A percentile compares a stretch with the other conserved stretches of the same genome.
These are phyloP conservation scores for Rhizopogon sp. DNA, from an alignment of 768 basidiomycete genomes.

Conservation along the genomic window DNA sequence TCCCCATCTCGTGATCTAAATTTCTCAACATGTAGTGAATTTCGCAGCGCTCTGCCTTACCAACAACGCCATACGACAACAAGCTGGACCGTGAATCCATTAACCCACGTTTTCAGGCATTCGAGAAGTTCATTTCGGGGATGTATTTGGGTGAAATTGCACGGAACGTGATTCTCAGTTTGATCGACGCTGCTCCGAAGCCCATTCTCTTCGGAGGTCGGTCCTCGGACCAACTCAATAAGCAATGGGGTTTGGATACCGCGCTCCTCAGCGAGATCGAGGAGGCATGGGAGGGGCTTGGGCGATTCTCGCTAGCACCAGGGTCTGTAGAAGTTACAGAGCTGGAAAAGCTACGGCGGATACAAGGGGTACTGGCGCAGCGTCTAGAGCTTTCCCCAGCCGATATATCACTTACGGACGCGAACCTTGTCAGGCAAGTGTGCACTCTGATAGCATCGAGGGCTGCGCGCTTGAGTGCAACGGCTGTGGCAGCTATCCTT, in stretches of 20 bases:
- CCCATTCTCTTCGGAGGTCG: conserved; percentile 78
- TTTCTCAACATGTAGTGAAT: not conserved
- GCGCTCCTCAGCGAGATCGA: conserved; percentile 87
- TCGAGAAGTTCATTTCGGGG: conserved; percentile 97
- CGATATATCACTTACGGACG: conserved; percentile 54
- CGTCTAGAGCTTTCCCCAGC: conserved; percentile 38
- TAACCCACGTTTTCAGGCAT: conserved; percentile 89
- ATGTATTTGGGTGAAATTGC: conserved; percentile 98
- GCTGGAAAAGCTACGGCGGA: conserved; percentile 40
- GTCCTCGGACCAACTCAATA: conserved; percentile 68
- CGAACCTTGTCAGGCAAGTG: conserved; percentile 80
- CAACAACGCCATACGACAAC: conserved; percentile 87
- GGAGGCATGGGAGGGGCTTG: conserved; percentile 59
- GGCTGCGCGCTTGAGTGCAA: conserved; percentile 79
- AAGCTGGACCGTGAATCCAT: conserved; percentile 90
- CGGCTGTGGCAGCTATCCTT: conserved; percentile 82
- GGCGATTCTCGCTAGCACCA: conserved; percentile 21
- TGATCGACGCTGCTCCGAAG: conserved; percentile 72
- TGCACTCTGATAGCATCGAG: conserved; percentile 73
- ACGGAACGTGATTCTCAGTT: conserved; percentile 76
- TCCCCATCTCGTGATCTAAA: not conserved
- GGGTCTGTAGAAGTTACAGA: conserved; percentile 1
- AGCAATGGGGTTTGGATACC: conserved; percentile 92
- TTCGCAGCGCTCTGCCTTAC: conserved; percentile 70
- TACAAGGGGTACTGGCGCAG: conserved; percentile 57